These are phyloP conservation scores for Colletotrichum tamarilloi DNA, from an alignment of 2,329 filamentous ascomycete genomes.

Conservation along the genomic window DNA sequence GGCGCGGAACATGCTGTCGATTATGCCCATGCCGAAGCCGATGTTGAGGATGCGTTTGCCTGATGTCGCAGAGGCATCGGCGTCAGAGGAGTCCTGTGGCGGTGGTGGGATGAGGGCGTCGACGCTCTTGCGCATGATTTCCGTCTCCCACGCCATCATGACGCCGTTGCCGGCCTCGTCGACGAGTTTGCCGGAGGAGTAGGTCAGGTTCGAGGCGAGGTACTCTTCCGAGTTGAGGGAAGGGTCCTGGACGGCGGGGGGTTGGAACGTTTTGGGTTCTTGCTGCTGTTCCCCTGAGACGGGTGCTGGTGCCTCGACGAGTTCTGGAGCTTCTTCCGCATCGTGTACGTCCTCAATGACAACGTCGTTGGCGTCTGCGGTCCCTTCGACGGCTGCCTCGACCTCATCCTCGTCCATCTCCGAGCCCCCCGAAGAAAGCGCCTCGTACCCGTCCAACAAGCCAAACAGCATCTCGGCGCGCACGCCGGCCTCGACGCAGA, in stretches of 20 bases:
- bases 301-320: slow-evolving; percentile 37
- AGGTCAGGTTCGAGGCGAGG: slow-evolving; percentile 73
- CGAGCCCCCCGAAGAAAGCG: slow-evolving; percentile 67
- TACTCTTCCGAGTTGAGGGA: slow-evolving; percentile 74
- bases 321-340: slow-evolving; percentile 39
- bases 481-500: slow-evolving; percentile 90
- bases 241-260: slow-evolving; percentile 50
- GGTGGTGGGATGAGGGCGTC: slow-evolving; percentile 65
- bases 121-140: slow-evolving; percentile 85
- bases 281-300: slow-evolving; percentile 35
- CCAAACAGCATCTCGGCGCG: slow-evolving; percentile 89
- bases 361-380: slow-evolving; percentile 43
- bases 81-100: background rate
- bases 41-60: slow-evolving; percentile 82
- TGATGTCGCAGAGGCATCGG: too few species aligned
- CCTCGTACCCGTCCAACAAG: slow-evolving; percentile 84
- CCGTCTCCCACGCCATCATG: slow-evolving; percentile 94
- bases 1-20: slow-evolving; percentile 80
- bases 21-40: slow-evolving; percentile 91
- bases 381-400: slow-evolving; percentile 52
- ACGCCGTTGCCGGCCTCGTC: slow-evolving; percentile 84
- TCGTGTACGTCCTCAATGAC: slow-evolving; percentile 41
- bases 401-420: slow-evolving; percentile 58
- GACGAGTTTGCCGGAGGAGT: slow-evolving; percentile 74
- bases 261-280: slow-evolving; percentile 46